Evolutionary conservation across 331 rosid species (phyloP), one percentile per base, ranked within the genome.

Genomic region (Cydonia oblonga): DNA sequence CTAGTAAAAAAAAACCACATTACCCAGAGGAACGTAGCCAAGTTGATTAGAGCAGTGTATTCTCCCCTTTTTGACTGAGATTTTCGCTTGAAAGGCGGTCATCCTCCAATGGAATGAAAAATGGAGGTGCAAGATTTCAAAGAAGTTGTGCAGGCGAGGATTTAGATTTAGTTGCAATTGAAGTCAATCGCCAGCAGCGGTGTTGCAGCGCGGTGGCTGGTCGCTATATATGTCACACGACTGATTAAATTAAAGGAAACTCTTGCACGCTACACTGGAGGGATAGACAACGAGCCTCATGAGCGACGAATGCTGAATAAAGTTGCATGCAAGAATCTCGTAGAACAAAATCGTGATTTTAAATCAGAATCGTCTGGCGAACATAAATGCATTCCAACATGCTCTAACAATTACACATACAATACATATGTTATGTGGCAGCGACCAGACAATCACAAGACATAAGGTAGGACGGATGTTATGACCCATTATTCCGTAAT

Each of bases 21-120:
- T 40, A 11, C 0, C 46, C 5, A 1, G 0, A 1, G 2, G 4
- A 46, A 46, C 3, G 53, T 5, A 16, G 1, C 19, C 54, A 2
- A 2, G 4, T 49, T 49, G 20, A 49, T 49, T 49, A 49, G 0
- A 16, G 20, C 3, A 15, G 20, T 49, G 4, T 16, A 0, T 44
- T 44, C 20, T 2, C 1, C 3, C 9, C 0, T 6, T 49, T 16
- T 49, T 10, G 14, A 40, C 15, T 40, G 42, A 4, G 42, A 35
- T 9, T 35, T 35, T 35, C 14, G 46, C 46, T 0, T 40, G 15
- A 40, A 38, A 38, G 44, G 5, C 44, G 12, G 42, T 35, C 9
- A 35, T 35, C 42, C 42, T 35, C 10, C 13, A 9, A 2, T 35
- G 42, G 42, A 35, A 35, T 2, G 42, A 35, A 35, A 35, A 35